phyloP scores from a whole-genome alignment of 2,329 filamentous ascomycete species.

The Talaromyces albobiverticillius region DNA sequence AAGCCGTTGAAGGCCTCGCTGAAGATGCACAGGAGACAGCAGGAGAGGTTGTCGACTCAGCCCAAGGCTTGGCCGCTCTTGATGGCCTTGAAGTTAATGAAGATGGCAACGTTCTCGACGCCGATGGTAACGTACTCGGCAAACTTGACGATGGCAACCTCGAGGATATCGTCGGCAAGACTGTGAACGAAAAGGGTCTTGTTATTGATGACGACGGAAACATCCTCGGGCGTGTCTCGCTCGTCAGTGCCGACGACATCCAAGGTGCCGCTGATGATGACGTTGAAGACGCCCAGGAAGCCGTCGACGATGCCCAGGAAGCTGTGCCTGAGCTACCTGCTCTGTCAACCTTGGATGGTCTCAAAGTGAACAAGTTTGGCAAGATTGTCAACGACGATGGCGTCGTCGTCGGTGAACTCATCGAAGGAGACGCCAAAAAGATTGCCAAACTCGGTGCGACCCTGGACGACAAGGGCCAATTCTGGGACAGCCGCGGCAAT shows the following conservation, averaged over 20 bases:
- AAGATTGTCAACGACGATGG: slow-evolving; percentile 44
- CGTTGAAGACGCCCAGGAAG: slow-evolving; percentile 24
- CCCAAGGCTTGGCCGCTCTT: slow-evolving; percentile 6
- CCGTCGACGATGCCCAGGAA: slow-evolving; percentile 24
- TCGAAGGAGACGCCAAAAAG: slow-evolving; percentile 64
- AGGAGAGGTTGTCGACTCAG: not conserved
- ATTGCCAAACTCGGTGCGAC: slow-evolving; percentile 40
- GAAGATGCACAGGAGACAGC: slow-evolving; percentile 21
- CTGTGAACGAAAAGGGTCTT: slow-evolving; percentile 13
- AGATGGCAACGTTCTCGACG: slow-evolving; percentile 24
- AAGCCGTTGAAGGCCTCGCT: slow-evolving; percentile 22
- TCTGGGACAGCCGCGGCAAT: slow-evolving; percentile 62
- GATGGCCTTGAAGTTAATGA: slow-evolving; percentile 29
- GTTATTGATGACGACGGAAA: slow-evolving; percentile 16
- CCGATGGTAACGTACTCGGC: slow-evolving; percentile 14
- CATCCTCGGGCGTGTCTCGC: slow-evolving; percentile 24
- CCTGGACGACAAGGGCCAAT: slow-evolving; percentile 60
- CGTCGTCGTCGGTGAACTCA: slow-evolving; percentile 55
- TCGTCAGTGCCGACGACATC: slow-evolving; percentile 23
- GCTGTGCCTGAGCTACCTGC: slow-evolving; percentile 23
- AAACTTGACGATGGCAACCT: slow-evolving; percentile 12
- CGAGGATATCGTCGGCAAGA: slow-evolving; percentile 8
- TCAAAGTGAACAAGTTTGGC: slow-evolving; percentile 43
- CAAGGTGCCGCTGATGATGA: slow-evolving; percentile 21
- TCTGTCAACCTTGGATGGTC: slow-evolving; percentile 36